Conservation (phyloP, 1,139 yeast species). For the Hansenula sp. region DNA sequence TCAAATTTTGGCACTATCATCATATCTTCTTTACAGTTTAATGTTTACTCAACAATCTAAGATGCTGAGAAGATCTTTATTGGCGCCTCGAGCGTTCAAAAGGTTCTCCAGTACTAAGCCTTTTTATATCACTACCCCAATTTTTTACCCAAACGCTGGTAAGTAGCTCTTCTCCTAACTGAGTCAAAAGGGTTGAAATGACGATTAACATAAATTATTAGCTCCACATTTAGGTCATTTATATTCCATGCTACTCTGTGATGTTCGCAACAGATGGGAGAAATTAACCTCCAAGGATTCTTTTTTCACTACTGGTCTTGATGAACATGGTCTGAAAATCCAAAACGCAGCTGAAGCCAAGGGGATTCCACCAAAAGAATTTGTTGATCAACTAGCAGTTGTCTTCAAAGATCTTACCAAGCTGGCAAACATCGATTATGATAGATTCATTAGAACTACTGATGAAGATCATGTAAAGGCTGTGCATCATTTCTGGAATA, state of each 20-base stretch:
- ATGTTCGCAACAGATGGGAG: slow-evolving; percentile 75
- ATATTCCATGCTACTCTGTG: slow-evolving; percentile 83
- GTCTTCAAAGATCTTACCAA: slow-evolving; percentile 64
- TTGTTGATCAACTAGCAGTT: slow-evolving; percentile 68
- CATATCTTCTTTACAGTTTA: too few species aligned
- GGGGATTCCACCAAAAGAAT: slow-evolving; percentile 50
- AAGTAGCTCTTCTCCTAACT: slow-evolving; percentile 2
- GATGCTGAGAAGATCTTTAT: slow-evolving; percentile 9
- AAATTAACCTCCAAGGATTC: slow-evolving; percentile 41
- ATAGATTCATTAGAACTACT: slow-evolving; percentile 88
- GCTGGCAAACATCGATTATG: slow-evolving; percentile 52
- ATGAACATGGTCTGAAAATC: slow-evolving; percentile 94
- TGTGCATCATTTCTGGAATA: slow-evolving; percentile 67
- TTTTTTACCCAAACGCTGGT: slow-evolving; percentile 90
- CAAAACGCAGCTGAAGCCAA: slow-evolving; percentile 66
- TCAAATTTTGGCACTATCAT: too few species aligned
- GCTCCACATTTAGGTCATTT: slow-evolving; percentile 93
- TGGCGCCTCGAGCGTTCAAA: slow-evolving; percentile 3
- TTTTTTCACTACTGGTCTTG: slow-evolving; percentile 86
- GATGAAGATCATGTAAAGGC: slow-evolving; percentile 70
- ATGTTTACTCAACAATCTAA: too few species aligned
- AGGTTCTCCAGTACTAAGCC: slow-evolving; percentile 9
- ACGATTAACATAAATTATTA: too few species aligned
- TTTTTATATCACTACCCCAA: slow-evolving; percentile 75
- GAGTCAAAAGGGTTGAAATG: too few species aligned